A percentile compares a stretch with the other conserved stretches of the same genome.
phyloP scores from a whole-genome alignment of 2,329 filamentous ascomycete genomes.

The Xylariaceae sp. region DNA sequence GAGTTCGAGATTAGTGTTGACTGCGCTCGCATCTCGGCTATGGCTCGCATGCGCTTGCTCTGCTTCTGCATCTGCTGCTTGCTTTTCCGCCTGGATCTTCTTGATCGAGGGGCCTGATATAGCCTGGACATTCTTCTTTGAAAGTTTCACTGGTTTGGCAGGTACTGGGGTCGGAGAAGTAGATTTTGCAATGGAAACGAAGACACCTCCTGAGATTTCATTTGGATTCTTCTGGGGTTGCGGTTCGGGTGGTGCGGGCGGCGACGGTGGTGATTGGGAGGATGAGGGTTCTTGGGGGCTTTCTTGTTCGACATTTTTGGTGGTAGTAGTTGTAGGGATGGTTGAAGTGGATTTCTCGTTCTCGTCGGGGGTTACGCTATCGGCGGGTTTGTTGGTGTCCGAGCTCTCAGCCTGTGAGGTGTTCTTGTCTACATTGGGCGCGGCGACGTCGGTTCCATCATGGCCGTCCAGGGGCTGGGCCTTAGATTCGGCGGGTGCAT shows the following conservation, averaged over 20 bases:
- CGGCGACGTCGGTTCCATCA: background rate
- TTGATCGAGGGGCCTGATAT: slow-evolving; percentile 31
- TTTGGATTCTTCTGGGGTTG: slow-evolving; percentile 17
- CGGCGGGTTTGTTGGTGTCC: slow-evolving; percentile 4
- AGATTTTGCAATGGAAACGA: slow-evolving; percentile 9
- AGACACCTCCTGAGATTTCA: background rate
- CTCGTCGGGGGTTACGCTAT: slow-evolving; percentile 9
- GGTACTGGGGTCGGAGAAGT: slow-evolving; percentile 4
- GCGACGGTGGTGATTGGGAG: slow-evolving; percentile 29
- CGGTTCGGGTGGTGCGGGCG: slow-evolving; percentile 15
- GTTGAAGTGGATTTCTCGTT: slow-evolving; percentile 19
- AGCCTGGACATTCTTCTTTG: slow-evolving; percentile 22
- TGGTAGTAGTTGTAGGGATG: slow-evolving; percentile 5
- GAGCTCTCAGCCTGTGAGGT: background rate
- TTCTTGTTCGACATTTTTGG: slow-evolving; percentile 37
- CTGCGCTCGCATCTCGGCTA: slow-evolving; percentile 37
- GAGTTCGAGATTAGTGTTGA: slow-evolving; percentile 35
- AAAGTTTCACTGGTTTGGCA: slow-evolving; percentile 19
- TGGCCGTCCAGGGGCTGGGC: background rate
- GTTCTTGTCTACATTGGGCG: background rate
- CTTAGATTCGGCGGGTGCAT: slow-evolving; percentile 7
- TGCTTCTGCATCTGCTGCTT: slow-evolving; percentile 24
- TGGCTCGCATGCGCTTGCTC: slow-evolving; percentile 27
- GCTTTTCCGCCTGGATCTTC: slow-evolving; percentile 29
- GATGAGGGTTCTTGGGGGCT: slow-evolving; percentile 37